Percentiles rank a stretch among this genome's conserved stretches.
Evolutionary conservation across 306 rosid genomes (phyloP).

Genomic region (Chamaecrista fasciculata): DNA sequence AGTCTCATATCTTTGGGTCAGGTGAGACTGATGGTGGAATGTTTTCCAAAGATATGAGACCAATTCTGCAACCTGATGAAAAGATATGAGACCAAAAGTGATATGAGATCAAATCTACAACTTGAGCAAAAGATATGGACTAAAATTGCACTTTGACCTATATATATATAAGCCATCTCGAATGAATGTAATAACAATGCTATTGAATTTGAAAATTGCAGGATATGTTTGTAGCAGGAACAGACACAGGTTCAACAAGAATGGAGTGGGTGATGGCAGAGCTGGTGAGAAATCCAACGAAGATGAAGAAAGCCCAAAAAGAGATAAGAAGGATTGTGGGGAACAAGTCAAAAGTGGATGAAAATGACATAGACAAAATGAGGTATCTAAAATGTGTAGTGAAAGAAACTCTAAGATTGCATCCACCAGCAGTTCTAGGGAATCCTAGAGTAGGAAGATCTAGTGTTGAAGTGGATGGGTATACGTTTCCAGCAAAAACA

Average conservation of each 20-base stretch:
- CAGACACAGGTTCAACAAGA: constrained; percentile 31
- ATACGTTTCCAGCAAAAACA: constrained; percentile 25
- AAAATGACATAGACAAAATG: constrained; percentile 33
- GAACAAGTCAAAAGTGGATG: constrained; percentile 17
- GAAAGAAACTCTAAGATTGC: constrained; percentile 37
- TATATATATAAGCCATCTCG: no score
- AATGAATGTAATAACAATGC: no score
- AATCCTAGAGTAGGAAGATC: constrained; percentile 24
- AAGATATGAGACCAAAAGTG: no score
- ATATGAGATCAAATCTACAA: no score
- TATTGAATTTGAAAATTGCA: neutral
- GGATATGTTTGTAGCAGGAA: constrained; percentile 41
- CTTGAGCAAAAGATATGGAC: no score
- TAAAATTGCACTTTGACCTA: no score
- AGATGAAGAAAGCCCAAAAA: constrained; percentile 44
- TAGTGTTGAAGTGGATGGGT: constrained; percentile 15
- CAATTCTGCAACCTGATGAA: no score
- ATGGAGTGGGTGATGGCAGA: constrained; percentile 47
- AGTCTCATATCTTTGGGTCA: no score
- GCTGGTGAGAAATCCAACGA: constrained; percentile 28
- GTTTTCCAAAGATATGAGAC: no score
- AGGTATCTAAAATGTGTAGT: constrained; percentile 27
- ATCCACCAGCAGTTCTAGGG: constrained; percentile 36
- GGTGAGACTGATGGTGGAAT: no score
- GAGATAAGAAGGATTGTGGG: constrained; percentile 43